Evolutionary conservation across 2,329 filamentous ascomycete genomes (phyloP).

Genomic region (Akanthomyces lecanii): DNA sequence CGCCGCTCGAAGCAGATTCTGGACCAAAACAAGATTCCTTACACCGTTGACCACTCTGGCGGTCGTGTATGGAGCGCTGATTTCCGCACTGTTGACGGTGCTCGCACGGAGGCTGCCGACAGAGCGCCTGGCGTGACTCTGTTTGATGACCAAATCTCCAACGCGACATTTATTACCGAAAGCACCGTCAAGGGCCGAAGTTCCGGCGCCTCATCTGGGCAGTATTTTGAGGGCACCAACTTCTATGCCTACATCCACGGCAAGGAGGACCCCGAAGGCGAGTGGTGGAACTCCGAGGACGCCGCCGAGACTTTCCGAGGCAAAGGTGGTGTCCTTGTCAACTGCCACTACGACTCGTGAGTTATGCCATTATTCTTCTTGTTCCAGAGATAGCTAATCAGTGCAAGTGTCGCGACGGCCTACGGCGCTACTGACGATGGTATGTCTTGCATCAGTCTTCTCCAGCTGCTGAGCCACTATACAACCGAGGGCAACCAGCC

Average conservation of each 20-base stretch:
- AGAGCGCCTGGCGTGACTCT: conserved; percentile 51
- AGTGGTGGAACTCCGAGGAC: conserved; percentile 62
- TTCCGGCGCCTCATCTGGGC: conserved; percentile 36
- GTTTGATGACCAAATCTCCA: conserved; percentile 75
- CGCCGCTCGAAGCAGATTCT: conserved; percentile 66
- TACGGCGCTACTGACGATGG: conserved; percentile 94
- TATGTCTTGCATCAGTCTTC: conserved; percentile 77
- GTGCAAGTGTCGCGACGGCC: conserved; percentile 73
- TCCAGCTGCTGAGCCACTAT: conserved; percentile 86
- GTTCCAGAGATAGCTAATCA: conserved; percentile 16
- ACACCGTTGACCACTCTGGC: conserved; percentile 37
- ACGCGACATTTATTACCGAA: conserved; percentile 60
- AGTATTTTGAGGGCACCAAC: conserved; percentile 92
- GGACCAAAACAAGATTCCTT: conserved; percentile 52
- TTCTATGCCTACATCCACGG: conserved; percentile 89
- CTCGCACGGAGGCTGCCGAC: background rate
- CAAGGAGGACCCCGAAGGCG: conserved; percentile 63
- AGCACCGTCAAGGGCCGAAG: conserved; percentile 20
- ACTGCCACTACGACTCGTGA: conserved; percentile 83
- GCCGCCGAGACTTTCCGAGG: conserved; percentile 45
- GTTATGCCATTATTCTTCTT: conserved; percentile 21
- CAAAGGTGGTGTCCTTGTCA: conserved; percentile 79
- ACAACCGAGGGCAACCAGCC: conserved; percentile 67
- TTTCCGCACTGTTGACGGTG: background rate
- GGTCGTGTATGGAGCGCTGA: conserved; percentile 26